A percentile compares a stretch with the other conserved stretches of the same genome.
These are phyloP conservation scores for Prunus persica DNA, from an alignment of 306 rosid species.

Conservation along the genomic window DNA sequence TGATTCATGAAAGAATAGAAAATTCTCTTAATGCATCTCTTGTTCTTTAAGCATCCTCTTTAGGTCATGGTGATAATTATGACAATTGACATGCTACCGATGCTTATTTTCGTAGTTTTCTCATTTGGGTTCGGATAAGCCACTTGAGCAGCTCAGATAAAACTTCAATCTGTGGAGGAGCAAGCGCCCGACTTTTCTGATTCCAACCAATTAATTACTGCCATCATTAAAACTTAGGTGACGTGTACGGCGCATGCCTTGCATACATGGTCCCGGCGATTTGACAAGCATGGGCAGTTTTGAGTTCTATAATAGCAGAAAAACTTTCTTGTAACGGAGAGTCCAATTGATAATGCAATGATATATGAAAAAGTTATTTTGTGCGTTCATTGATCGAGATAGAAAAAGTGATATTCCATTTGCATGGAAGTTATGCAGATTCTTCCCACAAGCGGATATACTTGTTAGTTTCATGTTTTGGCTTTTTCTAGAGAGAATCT, in stretches of 20 bases:
- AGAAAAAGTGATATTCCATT: too few species aligned
- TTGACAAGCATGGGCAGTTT: neutral
- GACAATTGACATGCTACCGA: too few species aligned
- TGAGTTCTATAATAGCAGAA: neutral
- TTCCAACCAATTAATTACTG: neutral
- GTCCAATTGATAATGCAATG: too few species aligned
- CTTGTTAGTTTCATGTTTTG: neutral
- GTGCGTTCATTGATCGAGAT: too few species aligned
- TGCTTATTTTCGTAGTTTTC: too few species aligned
- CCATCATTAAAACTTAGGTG: neutral
- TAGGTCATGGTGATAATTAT: neutral
- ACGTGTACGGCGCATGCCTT: neutral
- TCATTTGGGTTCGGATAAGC: too few species aligned
- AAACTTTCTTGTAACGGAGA: too few species aligned
- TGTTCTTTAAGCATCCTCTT: neutral
- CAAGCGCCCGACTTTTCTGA: neutral
- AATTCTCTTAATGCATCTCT: slow-evolving; percentile 2
- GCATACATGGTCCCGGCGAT: neutral
- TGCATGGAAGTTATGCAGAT: neutral
- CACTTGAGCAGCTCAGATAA: neutral
- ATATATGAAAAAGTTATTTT: too few species aligned
- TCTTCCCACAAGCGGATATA: neutral
- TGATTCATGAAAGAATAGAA: slow-evolving; percentile 19
- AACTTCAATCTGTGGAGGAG: too few species aligned
- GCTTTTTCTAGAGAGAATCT: slow-evolving; percentile 12